Conservation (phyloP, 345 rosid species). For the Psidium guajava region DNA sequence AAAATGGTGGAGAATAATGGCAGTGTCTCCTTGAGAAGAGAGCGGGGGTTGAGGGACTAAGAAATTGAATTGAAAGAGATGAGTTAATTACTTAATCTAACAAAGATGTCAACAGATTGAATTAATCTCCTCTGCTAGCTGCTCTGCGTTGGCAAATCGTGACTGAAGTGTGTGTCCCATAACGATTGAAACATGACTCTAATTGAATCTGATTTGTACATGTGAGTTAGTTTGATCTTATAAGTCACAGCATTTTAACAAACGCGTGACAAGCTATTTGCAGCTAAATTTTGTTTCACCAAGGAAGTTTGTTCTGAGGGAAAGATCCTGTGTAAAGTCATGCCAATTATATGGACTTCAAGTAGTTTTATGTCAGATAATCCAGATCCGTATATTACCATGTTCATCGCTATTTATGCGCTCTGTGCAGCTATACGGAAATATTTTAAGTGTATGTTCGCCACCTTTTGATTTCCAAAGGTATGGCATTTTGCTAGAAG, state of each 20-base stretch:
- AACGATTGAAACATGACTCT: neutral
- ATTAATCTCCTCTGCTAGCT: neutral
- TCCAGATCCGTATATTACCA: neutral
- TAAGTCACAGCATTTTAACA: neutral
- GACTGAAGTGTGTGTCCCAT: neutral
- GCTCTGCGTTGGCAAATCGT: neutral
- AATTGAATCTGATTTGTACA: neutral
- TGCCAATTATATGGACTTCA: neutral
- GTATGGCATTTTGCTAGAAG: neutral
- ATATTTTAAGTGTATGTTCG: neutral
- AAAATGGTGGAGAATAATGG: neutral
- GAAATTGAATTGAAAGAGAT: neutral
- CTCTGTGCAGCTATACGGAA: neutral
- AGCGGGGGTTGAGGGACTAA: neutral
- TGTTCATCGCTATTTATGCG: neutral
- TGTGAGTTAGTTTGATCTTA: neutral
- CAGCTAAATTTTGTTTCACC: neutral
- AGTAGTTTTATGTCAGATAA: neutral
- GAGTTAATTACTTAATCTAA: neutral
- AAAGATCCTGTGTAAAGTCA: neutral
- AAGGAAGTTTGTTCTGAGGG: neutral
- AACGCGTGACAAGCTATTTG: neutral
- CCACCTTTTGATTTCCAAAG: neutral
- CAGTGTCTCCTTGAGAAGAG: neutral
- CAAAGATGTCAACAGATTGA: neutral